Evolutionary conservation across 2,329 filamentous ascomycete species (phyloP), one percentile per base, ranked within the genome.

Genomic region (Juglanconis sp.): DNA sequence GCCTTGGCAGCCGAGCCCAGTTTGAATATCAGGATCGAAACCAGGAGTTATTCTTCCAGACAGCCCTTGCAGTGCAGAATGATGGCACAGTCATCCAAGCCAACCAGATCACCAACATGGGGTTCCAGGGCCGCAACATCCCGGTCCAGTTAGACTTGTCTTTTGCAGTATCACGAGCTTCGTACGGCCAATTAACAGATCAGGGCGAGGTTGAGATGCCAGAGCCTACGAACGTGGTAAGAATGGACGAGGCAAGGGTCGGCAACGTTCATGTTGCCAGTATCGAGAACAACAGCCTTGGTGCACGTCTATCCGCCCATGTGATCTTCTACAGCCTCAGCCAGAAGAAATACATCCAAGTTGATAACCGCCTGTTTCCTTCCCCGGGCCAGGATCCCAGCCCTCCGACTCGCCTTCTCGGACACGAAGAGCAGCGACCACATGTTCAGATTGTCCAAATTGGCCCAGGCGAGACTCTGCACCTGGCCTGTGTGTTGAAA

Each of bases 161-260:
- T 3, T 53, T 60, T 3, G 64, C 65, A 36, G 64, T 67, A 2
- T 64, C 66, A 3, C 58, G 65, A 15, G 65, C 65, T 8, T 66
- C 65, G 5, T 67, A 67, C 35, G 65, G 65, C 0, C 65, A 67
- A 17, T 61, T 67, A 10, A 67, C 65, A 1, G 65, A 67, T 24
- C 56, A 64, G 30, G 65, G 65, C 24, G 64, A 48, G 7, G 60
- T 67, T 4, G 38, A 46, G 0, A 62, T 67, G 40, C 65, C 65
- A 3, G 32, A 36, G 10, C 57, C 56, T 38, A 10, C 48, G 6
- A 67, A 67, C 17, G 24, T 11, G 5, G 17, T 63, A 10, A 31
- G 7, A 10, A 2, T 9, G 30, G 2, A 49, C 7, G 30, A 7
- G 8, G 24, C 40, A 24, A 52, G 42, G 13, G 36, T 31, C 13